phyloP scores from a whole-genome alignment of 2,329 filamentous ascomycete genomes.

The Aspergillus costaricaensis region DNA sequence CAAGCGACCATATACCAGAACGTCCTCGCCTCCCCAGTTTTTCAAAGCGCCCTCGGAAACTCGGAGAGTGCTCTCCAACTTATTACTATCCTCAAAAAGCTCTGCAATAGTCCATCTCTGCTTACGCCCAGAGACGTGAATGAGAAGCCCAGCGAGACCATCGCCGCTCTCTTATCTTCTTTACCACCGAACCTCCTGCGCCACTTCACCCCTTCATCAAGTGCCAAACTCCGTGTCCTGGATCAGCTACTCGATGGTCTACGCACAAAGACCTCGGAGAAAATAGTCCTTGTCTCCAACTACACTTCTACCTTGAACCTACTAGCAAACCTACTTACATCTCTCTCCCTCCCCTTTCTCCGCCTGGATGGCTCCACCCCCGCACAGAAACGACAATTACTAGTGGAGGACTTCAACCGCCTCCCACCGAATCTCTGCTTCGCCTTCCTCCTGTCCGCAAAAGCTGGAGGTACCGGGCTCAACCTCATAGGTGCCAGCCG shows the following conservation, averaged over 20 bases:
- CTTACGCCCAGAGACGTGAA: constrained; percentile 55
- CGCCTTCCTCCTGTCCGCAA: constrained; percentile 71
- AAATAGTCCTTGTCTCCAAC: constrained; percentile 74
- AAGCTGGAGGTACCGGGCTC: constrained; percentile 69
- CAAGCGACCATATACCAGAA: constrained; percentile 64
- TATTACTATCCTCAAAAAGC: constrained; percentile 72
- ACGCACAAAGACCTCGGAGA: constrained; percentile 63
- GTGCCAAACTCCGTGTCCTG: constrained; percentile 67
- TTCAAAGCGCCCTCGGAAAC: constrained; percentile 63
- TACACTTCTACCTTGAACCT: constrained; percentile 73
- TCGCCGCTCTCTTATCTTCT: constrained; percentile 51
- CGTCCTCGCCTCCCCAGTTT: constrained; percentile 66
- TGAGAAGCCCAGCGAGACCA: constrained; percentile 50
- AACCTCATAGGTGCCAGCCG: constrained; percentile 72
- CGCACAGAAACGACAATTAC: constrained; percentile 62
- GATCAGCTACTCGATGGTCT: constrained; percentile 66
- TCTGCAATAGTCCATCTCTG: constrained; percentile 70
- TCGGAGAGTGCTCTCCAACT: constrained; percentile 66
- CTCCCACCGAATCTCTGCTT: constrained; percentile 59
- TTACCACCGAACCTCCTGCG: constrained; percentile 59
- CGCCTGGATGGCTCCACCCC: constrained; percentile 70
- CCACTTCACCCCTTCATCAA: constrained; percentile 58
- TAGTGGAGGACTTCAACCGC: constrained; percentile 71
- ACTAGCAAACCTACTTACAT: constrained; percentile 61
- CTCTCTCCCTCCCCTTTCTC: constrained; percentile 63